Evolutionary conservation across 306 rosid species (phyloP).

Genomic region (Trifolium pratense): DNA sequence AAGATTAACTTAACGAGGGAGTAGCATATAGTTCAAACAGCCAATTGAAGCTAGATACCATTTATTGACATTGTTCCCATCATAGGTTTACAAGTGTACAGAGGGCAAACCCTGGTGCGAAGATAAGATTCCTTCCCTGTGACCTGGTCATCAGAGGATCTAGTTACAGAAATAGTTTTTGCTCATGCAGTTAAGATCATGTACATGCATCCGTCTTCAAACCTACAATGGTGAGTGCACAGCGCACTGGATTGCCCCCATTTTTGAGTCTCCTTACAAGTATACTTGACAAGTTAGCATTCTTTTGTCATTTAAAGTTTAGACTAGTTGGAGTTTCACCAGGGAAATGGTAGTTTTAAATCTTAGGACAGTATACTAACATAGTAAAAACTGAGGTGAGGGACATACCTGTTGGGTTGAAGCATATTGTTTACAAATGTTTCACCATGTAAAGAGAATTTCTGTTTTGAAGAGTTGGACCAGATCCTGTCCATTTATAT

Average conservation of each 20-base stretch:
- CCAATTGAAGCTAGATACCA: constrained; percentile 44
- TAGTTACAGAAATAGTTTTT: constrained; percentile 29
- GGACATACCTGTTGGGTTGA: constrained; percentile 37
- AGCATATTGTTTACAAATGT: constrained; percentile 50
- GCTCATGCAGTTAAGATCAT: constrained; percentile 34
- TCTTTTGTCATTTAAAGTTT: constrained; percentile 45
- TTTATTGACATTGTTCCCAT: constrained; percentile 49
- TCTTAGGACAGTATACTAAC: constrained; percentile 45
- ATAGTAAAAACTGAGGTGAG: constrained; percentile 50
- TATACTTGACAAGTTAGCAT: constrained; percentile 47
- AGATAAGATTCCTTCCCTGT: constrained; percentile 30
- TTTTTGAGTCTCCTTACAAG: constrained; percentile 51
- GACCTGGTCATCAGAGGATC: constrained; percentile 36
- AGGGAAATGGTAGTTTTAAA: constrained; percentile 40
- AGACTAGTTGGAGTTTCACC: constrained; percentile 43
- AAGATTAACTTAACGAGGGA: constrained; percentile 47
- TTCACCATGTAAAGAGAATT: constrained; percentile 46
- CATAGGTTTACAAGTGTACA: constrained; percentile 44
- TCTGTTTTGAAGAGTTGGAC: constrained; percentile 38
- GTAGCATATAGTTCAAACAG: constrained; percentile 43
- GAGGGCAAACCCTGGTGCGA: constrained; percentile 39
- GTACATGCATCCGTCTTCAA: constrained; percentile 28
- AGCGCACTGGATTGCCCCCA: constrained; percentile 6
- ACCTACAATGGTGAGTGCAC: constrained; percentile 18
- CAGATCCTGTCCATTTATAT: constrained; percentile 42